Conservation (phyloP, 1,284 basidiomycete genomes). For the Naganishia albida region DNA sequence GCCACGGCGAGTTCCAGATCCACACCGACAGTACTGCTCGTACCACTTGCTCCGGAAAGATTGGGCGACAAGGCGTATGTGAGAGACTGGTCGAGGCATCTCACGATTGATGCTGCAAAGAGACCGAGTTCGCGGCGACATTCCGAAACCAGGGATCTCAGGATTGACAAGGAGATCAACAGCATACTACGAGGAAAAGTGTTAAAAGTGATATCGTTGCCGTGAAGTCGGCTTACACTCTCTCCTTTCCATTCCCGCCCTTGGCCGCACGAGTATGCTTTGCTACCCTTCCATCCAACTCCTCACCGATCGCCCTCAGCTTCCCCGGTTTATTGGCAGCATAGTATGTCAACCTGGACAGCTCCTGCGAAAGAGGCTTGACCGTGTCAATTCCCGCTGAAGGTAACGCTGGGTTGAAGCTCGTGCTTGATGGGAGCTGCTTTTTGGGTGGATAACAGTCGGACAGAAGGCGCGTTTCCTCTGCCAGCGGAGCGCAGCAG, state of each 20-base stretch:
- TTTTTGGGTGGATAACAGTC: conserved; percentile 88
- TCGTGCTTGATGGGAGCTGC: conserved; percentile 65
- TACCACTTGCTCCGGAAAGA: conserved; percentile 34
- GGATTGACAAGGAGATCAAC: conserved; percentile 81
- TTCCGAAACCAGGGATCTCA: conserved; percentile 82
- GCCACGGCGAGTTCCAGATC: conserved; percentile 85
- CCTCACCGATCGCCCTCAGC: conserved; percentile 77
- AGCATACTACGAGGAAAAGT: conserved; percentile 63
- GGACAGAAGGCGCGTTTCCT: conserved; percentile 63
- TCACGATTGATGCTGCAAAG: conserved; percentile 74
- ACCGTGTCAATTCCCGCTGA: conserved; percentile 58
- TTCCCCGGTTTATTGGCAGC: conserved; percentile 87
- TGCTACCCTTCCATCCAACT: conserved; percentile 75
- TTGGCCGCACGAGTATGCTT: conserved; percentile 69
- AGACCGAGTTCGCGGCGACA: conserved; percentile 83
- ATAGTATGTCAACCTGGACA: conserved; percentile 89
- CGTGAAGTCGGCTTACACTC: conserved; percentile 65
- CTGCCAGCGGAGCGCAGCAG: conserved; percentile 22
- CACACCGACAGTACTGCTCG: conserved; percentile 32
- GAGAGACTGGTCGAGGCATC: conserved; percentile 70
- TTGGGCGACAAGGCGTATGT: conserved; percentile 58
- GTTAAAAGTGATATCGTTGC: background rate
- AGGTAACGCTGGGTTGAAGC: conserved; percentile 33
- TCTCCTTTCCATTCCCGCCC: conserved; percentile 70
- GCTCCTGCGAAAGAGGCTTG: conserved; percentile 82